Evolutionary conservation across 345 rosid species (phyloP), one percentile per base, ranked within the genome.

Genomic region (Turnera subulata): DNA sequence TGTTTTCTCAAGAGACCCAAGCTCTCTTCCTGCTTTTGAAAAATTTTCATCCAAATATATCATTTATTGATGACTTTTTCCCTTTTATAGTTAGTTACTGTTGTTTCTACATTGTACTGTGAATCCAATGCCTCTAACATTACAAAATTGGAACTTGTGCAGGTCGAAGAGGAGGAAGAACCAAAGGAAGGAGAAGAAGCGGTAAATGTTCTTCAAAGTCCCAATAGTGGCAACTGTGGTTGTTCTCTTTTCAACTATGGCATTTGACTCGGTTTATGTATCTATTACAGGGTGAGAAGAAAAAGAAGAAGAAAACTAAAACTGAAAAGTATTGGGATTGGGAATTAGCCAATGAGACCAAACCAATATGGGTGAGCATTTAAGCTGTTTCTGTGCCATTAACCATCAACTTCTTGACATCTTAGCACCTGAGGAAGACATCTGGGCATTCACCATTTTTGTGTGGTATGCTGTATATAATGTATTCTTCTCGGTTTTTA

Each of bases 311-410:
- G 79, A 89, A 81, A 19, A 86, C 96, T 25, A 87, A 84, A 78
- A 87, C 94, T 37, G 99, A 89, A 80, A 89, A 87, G 77, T 93
- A 87, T 63, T 93, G 97, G 99, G 97, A 89, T 51, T 93, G 92
- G 96, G 99, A 89, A 72, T 80, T 93, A 62, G 87, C 90, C 48
- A 93, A 93, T 53, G 97, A 89, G 71, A 89, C 92, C 52, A 89
- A 93, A 73, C 99, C 99, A 0, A 70, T 93, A 67, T 93, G 99
- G 99, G 97, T 93, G 64, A 75, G 96, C 70, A 35, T 54, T 32
- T 1, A 23, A 49, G 55, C 49, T 15, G 7, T 37, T 37, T 23
- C 12, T 55, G 16, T 3, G 19, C 4, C 20, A 26, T 51, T n/a
- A n/a, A 52, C 23, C 37, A 43, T 37, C 46, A 23, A 38, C 54